Conservation (phyloP, 208 protist genomes). For the Zelonia costaricensis region DNA sequence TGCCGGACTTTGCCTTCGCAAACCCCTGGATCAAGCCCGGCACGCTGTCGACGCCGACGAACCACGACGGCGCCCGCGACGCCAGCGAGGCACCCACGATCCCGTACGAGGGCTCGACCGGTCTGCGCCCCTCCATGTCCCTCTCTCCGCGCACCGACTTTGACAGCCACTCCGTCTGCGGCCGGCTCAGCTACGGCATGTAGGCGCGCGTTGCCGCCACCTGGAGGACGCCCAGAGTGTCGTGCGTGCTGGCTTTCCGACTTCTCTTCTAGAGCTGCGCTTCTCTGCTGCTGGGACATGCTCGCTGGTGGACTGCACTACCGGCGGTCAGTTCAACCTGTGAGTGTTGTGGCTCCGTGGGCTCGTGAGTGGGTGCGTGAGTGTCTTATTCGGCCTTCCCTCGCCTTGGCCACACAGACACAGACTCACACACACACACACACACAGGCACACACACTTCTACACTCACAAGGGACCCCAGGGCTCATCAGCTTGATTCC, state of each 20-base stretch:
- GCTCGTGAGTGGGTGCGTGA: no score
- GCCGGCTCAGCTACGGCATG: conserved; percentile 22
- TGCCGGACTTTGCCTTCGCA: conserved; percentile 12
- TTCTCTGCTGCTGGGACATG: background rate
- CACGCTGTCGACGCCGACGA: conserved; percentile 27
- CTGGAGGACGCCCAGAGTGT: background rate
- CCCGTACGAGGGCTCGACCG: conserved; percentile 31
- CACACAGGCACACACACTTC: background rate
- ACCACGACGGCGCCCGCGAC: conserved; percentile 26
- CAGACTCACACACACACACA: background rate
- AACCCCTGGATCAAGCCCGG: conserved; percentile 24
- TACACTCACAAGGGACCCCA: no score
- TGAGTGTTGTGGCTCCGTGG: no score
- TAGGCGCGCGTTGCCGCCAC: no score
- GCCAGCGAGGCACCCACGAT: conserved; percentile 32
- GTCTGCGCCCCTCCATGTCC: conserved; percentile 20
- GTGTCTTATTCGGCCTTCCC: background rate
- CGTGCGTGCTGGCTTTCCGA: background rate
- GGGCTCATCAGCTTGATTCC: no score
- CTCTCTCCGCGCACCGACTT: conserved; percentile 30
- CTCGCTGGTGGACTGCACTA: background rate
- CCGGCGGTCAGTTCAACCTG: no score
- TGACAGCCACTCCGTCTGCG: conserved; percentile 19
- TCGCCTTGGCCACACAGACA: no score
- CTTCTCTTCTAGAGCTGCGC: no score